Conservation (phyloP, 2,329 filamentous ascomycete species). For the Paecilomyces fulvus region DNA sequence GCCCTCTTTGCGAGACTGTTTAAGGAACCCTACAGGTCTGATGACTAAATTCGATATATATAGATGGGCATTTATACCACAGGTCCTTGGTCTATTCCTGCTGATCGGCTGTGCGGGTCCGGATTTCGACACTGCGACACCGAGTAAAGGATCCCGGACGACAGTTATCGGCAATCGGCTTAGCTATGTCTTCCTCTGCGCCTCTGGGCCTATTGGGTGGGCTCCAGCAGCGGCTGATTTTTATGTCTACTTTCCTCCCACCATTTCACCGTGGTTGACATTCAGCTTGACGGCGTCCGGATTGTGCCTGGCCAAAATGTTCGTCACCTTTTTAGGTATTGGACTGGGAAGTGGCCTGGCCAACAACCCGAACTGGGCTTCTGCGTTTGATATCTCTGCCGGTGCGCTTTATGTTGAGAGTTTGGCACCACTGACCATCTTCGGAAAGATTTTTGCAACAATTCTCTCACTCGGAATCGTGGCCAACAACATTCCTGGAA, state of each 20-base stretch:
- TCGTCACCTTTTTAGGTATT: constrained; percentile 23
- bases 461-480: constrained; percentile 29
- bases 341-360: constrained; percentile 24
- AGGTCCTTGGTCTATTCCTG: constrained; percentile 23
- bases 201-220: constrained; percentile 18
- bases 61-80: constrained; percentile 23
- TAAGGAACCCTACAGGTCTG: neutral
- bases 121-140: constrained; percentile 16
- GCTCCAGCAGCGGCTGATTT: constrained; percentile 21
- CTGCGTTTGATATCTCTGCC: constrained; percentile 19
- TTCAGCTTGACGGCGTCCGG: constrained; percentile 7
- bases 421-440: constrained; percentile 22
- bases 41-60: neutral
- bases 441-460: constrained; percentile 28
- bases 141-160: constrained; percentile 6
- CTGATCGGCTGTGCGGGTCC: constrained; percentile 25
- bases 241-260: constrained; percentile 27
- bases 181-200: constrained; percentile 18
- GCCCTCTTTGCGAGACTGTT: neutral
- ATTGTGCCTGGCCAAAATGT: constrained; percentile 17
- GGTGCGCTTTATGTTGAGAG: constrained; percentile 25
- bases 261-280: constrained; percentile 21
- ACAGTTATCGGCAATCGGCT: constrained; percentile 11
- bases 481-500: constrained; percentile 28
- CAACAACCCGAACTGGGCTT: constrained; percentile 17